Base-by-base conservation (phyloP, 2,329 filamentous ascomycete genomes). In the Monosporascus cannonballus region DNA sequence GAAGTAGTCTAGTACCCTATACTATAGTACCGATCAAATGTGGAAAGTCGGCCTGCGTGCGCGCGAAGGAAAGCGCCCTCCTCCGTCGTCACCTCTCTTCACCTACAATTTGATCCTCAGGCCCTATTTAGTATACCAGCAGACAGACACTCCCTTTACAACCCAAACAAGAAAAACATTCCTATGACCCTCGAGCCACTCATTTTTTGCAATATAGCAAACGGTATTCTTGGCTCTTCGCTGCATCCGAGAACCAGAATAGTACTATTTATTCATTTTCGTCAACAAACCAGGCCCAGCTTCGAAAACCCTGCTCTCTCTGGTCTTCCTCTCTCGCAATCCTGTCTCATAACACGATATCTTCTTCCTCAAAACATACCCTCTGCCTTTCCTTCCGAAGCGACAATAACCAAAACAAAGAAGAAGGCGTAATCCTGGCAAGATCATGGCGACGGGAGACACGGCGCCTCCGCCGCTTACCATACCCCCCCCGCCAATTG, bases 361-460 rank as follows among this genome's bases (percentile, higher is more conserved):
- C 30, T 34, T 20, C 38, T 14, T 41, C 18, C 38, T 11, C 18
- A 46, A 25, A 30, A 6, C 24, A 46, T 22, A 25, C 4, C 17
- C 14, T 30, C 2, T 8, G 3, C 25, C n/a, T 17, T 24, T 17
- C 2, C 25, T 9, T 30, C 42, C 11, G n/a, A 46, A 46, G 17
- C 42, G n/a, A 18, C 22, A 18, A 46, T 25, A 30, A 17, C 14
- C 24, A n/a, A 7, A 46, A 46, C n/a, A 25, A 27, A 30, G 22
- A 46, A 46, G 42, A 46, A 25, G 14, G 3, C 22, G 6, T 24
- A 17, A 46, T n/a, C 18, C 42, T 14, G 42, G 41, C 53, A 44
- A 25, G 24, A 59, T 59, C 50, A 84, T 84, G 79, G 77, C 79
- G 63, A 76, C 78, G 47, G 69, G 67, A 65, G 72, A 72, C 57